Conservation (phyloP, 768 basidiomycete species). For the Exsudoporus frostii region DNA sequence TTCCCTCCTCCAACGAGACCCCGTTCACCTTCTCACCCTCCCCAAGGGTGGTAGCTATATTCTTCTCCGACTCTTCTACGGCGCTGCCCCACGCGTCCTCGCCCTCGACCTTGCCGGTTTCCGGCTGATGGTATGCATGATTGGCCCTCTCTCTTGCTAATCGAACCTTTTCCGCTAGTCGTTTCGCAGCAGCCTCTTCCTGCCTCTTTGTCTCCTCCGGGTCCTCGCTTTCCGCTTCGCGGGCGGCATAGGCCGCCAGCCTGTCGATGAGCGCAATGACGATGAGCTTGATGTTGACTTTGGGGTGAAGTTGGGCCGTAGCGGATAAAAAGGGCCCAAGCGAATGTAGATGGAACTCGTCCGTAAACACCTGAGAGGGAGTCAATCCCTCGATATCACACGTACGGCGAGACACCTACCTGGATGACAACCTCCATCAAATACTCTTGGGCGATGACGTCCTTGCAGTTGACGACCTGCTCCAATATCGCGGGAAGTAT, state of each 20-base stretch:
- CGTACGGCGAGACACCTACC: slow-evolving; percentile 41
- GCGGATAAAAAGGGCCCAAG: slow-evolving; percentile 96
- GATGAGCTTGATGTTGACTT: slow-evolving; percentile 98
- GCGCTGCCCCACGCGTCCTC: slow-evolving; percentile 28
- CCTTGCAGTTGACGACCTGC: slow-evolving; percentile 97
- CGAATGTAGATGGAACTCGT: slow-evolving; percentile 95
- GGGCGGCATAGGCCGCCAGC: slow-evolving; percentile 91
- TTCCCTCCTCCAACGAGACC: slow-evolving; percentile 22
- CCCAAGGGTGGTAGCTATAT: neutral
- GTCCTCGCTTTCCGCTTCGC: slow-evolving; percentile 95
- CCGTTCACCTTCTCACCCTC: slow-evolving; percentile 18
- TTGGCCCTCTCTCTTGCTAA: slow-evolving; percentile 58
- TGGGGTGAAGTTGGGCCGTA: slow-evolving; percentile 93
- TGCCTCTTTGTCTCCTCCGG: slow-evolving; percentile 91
- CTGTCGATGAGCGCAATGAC: slow-evolving; percentile 98
- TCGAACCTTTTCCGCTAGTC: slow-evolving; percentile 85
- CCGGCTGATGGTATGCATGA: slow-evolving; percentile 46
- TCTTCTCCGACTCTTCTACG: slow-evolving; percentile 22
- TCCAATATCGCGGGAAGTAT: slow-evolving; percentile 94
- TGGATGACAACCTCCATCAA: slow-evolving; percentile 99
- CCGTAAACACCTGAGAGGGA: slow-evolving; percentile 82
- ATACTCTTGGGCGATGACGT: slow-evolving; percentile 98
- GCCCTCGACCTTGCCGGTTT: slow-evolving; percentile 12
- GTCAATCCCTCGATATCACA: neutral
- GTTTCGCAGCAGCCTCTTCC: slow-evolving; percentile 88